These are phyloP conservation scores for Serpula lacrymans DNA, from an alignment of 768 basidiomycete species.

Conservation along the genomic window DNA sequence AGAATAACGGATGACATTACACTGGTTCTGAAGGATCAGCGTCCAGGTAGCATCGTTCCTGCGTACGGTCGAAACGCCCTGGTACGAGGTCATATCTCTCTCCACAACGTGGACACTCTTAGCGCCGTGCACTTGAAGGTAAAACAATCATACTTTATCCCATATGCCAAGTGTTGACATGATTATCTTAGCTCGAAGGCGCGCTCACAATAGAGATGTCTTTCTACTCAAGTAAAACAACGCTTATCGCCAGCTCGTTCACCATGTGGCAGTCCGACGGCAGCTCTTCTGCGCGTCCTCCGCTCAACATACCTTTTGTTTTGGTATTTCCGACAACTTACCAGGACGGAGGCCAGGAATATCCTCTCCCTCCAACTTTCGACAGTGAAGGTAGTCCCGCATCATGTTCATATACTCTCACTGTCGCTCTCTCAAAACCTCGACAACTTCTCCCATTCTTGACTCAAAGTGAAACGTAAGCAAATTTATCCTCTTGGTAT, in stretches of 20 bases:
- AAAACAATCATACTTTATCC: neutral
- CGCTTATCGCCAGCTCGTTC: constrained; percentile 15
- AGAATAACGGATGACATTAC: constrained; percentile 26
- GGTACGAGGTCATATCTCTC: constrained; percentile 20
- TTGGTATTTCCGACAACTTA: constrained; percentile 45
- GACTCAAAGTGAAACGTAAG: constrained; percentile 45
- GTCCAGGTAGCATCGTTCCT: constrained; percentile 18
- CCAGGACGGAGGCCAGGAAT: constrained; percentile 27
- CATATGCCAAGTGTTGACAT: constrained; percentile 6
- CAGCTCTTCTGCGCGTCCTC: constrained; percentile 12
- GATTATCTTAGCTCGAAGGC: constrained; percentile 24
- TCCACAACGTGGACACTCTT: constrained; percentile 10
- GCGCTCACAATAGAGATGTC: constrained; percentile 16
- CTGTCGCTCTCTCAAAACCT: constrained; percentile 36
- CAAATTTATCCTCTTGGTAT: neutral
- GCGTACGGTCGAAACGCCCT: constrained; percentile 16
- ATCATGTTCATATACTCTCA: constrained; percentile 44
- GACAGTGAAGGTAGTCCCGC: constrained; percentile 22
- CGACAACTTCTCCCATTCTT: constrained; percentile 42
- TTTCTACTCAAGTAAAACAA: constrained; percentile 8
- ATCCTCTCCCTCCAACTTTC: constrained; percentile 50
- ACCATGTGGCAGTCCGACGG: constrained; percentile 13
- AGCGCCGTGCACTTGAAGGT: constrained; percentile 23
- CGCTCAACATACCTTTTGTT: constrained; percentile 39
- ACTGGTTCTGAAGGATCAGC: constrained; percentile 20